phyloP scores from a whole-genome alignment of 208 protist genomes.

The Angomonas ambiguus region DNA sequence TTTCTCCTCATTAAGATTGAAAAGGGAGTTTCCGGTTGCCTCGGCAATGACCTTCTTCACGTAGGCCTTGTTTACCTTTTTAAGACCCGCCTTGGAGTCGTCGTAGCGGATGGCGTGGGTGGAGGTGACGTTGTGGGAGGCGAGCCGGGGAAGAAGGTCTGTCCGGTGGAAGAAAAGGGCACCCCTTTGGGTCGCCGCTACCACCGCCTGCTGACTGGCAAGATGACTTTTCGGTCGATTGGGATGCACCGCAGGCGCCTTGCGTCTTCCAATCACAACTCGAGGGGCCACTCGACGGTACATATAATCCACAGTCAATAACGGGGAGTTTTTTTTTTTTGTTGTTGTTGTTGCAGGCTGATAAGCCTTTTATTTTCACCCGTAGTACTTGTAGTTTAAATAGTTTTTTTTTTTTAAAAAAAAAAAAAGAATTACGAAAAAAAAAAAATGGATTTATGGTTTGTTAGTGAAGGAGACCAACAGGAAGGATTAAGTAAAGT shows the following conservation, averaged over 20 bases:
- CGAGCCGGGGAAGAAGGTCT: too few relatives aligned
- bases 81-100: slow-evolving; percentile 49
- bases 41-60: slow-evolving; percentile 48
- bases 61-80: slow-evolving; percentile 41
- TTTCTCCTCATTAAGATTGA: slow-evolving; percentile 2
- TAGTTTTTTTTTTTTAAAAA: slow-evolving; percentile 1
- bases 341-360: background rate
- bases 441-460: too few relatives aligned
- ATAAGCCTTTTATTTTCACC: too few relatives aligned
- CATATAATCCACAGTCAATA: too few relatives aligned
- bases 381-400: too few relatives aligned
- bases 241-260: too few relatives aligned
- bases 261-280: background rate
- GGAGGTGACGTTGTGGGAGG: background rate
- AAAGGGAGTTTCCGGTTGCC: slow-evolving; percentile 16
- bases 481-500: background rate
- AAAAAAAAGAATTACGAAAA: too few relatives aligned
- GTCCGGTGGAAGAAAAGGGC: too few relatives aligned
- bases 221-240: too few relatives aligned
- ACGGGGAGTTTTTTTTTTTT: slow-evolving; percentile 10
- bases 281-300: background rate
- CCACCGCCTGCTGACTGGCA: too few relatives aligned
- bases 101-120: background rate
- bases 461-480: too few relatives aligned
- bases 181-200: too few relatives aligned